phyloP scores from a whole-genome alignment of 768 basidiomycete genomes.

The Pisolithus sp. region DNA sequence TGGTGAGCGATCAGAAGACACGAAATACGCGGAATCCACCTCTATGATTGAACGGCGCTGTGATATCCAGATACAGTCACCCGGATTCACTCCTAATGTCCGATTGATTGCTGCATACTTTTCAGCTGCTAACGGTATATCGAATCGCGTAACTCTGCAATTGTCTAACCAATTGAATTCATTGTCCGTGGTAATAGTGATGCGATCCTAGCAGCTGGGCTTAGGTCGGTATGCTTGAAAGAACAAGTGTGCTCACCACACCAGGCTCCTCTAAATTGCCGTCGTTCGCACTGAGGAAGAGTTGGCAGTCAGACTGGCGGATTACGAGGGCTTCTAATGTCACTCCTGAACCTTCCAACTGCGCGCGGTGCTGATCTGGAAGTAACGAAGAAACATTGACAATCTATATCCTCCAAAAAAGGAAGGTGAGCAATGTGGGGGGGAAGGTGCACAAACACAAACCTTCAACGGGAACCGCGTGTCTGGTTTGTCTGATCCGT shows the following conservation, averaged over 20 bases:
- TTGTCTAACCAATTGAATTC: conserved; percentile 40
- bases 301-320: conserved; percentile 19
- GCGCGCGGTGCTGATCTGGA: conserved; percentile 19
- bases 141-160: conserved; percentile 25
- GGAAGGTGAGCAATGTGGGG: conserved; percentile 6
- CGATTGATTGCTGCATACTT: conserved; percentile 31
- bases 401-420: conserved; percentile 22
- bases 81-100: conserved; percentile 38
- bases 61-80: conserved; percentile 55
- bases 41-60: conserved; percentile 44
- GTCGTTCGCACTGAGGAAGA: conserved; percentile 26
- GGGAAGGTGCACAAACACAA: conserved; percentile 12
- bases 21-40: conserved; percentile 32
- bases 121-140: conserved; percentile 16
- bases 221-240: background rate
- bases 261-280: conserved; percentile 13
- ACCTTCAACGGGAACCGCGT: conserved; percentile 86
- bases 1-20: conserved; percentile 14
- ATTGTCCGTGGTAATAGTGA: conserved; percentile 43
- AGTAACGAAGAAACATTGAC: conserved; percentile 27
- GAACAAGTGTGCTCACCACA: conserved; percentile 16
- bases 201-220: conserved; percentile 37
- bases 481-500: conserved; percentile 94
- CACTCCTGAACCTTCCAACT: conserved; percentile 21
- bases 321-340: conserved; percentile 29